Conservation (phyloP, 192 early-diverging fungal species). For the Bifiguratus adelaidae region DNA sequence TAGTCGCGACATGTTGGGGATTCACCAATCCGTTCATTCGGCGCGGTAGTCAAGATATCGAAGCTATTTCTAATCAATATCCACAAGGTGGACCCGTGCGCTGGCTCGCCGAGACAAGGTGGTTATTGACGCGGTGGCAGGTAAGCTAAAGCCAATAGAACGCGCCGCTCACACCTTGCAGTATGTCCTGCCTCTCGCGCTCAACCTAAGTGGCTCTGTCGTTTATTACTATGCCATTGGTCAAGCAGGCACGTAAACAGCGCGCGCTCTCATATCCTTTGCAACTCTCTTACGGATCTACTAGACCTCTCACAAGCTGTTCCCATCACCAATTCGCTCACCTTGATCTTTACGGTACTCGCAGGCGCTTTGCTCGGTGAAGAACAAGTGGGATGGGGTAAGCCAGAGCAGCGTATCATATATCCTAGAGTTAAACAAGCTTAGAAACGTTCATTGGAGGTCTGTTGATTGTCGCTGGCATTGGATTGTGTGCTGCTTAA, state of each 20-base stretch:
- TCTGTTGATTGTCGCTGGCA: slow-evolving; percentile 54
- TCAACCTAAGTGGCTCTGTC: slow-evolving; percentile 87
- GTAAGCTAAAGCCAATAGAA: slow-evolving; percentile 15
- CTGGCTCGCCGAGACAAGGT: slow-evolving; percentile 63
- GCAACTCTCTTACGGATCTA: neutral
- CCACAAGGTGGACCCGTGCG: slow-evolving; percentile 29
- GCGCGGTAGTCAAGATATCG: slow-evolving; percentile 71
- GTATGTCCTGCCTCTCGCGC: slow-evolving; percentile 74
- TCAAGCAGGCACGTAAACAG: slow-evolving; percentile 26
- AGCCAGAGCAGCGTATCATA: neutral
- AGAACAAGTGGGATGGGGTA: slow-evolving; percentile 10
- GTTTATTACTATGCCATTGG: slow-evolving; percentile 93
- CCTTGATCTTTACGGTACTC: slow-evolving; percentile 77
- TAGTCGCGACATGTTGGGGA: slow-evolving; percentile 89
- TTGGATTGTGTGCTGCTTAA: slow-evolving; percentile 59
- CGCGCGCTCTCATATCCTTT: neutral
- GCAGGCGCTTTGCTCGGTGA: slow-evolving; percentile 78
- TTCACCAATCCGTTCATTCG: slow-evolving; percentile 96
- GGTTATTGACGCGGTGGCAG: slow-evolving; percentile 79
- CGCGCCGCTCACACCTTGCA: neutral
- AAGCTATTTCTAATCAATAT: slow-evolving; percentile 33
- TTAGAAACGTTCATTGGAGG: slow-evolving; percentile 56
- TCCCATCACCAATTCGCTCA: slow-evolving; percentile 85
- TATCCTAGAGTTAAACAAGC: neutral
- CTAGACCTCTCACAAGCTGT: slow-evolving; percentile 83